A percentile compares a stretch with the other conserved stretches of the same genome.
phyloP scores from a whole-genome alignment of 2,329 filamentous ascomycete genomes.

The Coniochaeta hoffmannii region DNA sequence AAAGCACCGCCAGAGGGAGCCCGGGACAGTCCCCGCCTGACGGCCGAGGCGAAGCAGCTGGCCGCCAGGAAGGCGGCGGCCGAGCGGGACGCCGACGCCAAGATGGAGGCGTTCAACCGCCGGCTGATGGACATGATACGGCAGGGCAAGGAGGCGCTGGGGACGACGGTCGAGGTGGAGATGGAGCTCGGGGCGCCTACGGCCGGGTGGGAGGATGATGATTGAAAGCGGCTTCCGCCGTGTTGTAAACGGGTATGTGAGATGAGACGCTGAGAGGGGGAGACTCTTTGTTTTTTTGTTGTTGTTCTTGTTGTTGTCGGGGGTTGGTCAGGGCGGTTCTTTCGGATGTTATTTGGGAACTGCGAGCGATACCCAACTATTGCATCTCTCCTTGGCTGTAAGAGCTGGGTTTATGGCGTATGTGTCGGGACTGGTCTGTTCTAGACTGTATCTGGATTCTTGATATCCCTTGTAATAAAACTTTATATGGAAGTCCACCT shows the following conservation, averaged over 20 bases:
- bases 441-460: not conserved
- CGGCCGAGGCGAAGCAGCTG: conserved; percentile 64
- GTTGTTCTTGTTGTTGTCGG: not conserved
- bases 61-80: conserved; percentile 64
- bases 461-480: not conserved
- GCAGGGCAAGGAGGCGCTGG: conserved; percentile 80
- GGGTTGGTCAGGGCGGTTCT: not conserved
- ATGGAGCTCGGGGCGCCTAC: conserved; percentile 7
- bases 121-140: conserved; percentile 80
- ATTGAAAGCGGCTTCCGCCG: not conserved
- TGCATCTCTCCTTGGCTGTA: not conserved
- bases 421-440: not conserved
- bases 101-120: conserved; percentile 71
- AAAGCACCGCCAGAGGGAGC: not conserved
- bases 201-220: not conserved
- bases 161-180: conserved; percentile 62
- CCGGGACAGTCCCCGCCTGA: conserved; percentile 38
- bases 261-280: not conserved
- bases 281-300: not conserved
- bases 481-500: not conserved
- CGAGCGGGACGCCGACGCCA: conserved; percentile 71
- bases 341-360: not conserved
- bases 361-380: not conserved
- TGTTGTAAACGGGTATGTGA: not conserved
- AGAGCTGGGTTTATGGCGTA: not conserved